These are phyloP conservation scores for Aspergillus unguis DNA, from an alignment of 2,329 filamentous ascomycete species.

Conservation along the genomic window DNA sequence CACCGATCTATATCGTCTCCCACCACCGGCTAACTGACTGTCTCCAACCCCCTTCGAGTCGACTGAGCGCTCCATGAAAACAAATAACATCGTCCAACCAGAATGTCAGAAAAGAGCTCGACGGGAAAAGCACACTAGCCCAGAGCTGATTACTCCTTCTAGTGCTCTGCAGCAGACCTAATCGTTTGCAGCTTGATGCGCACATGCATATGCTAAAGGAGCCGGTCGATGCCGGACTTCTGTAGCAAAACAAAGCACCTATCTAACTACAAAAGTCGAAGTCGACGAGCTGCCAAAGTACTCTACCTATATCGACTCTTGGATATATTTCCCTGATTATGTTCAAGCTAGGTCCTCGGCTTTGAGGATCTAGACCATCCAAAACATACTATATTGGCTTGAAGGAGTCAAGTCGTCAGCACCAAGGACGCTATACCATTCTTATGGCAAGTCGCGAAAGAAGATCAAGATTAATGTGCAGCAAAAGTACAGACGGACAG, in stretches of 20 bases:
- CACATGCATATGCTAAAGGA: slow-evolving; percentile 1
- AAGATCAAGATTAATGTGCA: no score
- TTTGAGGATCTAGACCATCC: slow-evolving; percentile 1
- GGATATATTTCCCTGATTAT: not conserved
- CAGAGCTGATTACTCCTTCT: not conserved
- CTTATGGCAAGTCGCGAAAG: no score
- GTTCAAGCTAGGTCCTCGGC: not conserved
- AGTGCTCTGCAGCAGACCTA: slow-evolving; percentile 1
- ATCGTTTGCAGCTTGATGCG: not conserved
- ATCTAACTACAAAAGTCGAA: not conserved
- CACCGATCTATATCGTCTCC: not conserved
- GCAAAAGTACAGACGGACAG: no score
- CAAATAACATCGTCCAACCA: not conserved
- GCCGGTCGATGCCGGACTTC: not conserved
- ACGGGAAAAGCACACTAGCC: slow-evolving; percentile 1
- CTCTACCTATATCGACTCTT: not conserved
- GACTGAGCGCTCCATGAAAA: no score
- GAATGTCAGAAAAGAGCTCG: not conserved
- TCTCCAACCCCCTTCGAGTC: no score
- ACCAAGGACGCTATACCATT: no score
- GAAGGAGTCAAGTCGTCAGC: no score
- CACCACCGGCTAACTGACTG: no score
- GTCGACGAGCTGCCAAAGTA: not conserved
- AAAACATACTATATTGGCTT: not conserved
- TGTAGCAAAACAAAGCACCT: not conserved